Evolutionary conservation across 306 rosid genomes (phyloP).

Genomic region (Quercus berberidifolia): DNA sequence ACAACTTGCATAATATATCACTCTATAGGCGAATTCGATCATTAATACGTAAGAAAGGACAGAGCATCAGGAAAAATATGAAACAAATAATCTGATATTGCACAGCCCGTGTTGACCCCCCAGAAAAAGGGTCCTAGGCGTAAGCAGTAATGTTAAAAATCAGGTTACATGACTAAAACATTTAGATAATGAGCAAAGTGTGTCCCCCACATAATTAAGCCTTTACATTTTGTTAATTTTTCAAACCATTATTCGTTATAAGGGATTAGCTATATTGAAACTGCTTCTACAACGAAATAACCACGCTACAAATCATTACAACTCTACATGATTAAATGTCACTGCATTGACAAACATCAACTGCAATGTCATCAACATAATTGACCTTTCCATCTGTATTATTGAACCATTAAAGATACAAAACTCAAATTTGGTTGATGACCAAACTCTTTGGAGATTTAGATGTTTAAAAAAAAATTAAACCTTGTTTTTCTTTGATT

Average conservation of each 20-base stretch:
- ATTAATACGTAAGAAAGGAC: neutral
- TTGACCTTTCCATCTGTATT: neutral
- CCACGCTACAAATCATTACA: neutral
- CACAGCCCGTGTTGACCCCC: neutral
- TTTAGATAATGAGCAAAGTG: neutral
- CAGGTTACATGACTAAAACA: neutral
- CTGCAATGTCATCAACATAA: neutral
- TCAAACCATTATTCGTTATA: neutral
- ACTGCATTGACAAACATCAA: neutral
- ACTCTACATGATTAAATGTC: neutral
- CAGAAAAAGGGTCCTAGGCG: neutral
- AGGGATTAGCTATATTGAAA: neutral
- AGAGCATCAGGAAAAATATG: neutral
- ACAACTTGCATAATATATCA: neutral
- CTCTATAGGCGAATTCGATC: neutral
- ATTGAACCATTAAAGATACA: neutral
- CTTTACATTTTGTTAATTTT: neutral
- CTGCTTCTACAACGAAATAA: neutral
- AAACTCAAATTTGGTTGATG: conserved; percentile 1
- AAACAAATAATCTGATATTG: neutral
- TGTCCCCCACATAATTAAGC: neutral
- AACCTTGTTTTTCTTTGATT: conserved; percentile 93
- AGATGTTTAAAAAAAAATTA: neutral
- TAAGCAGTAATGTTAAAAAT: neutral
- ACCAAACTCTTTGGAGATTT: neutral